Base-by-base conservation (phyloP, 495 filamentous ascomycete species). In the Aspergillus kassunensis region DNA sequence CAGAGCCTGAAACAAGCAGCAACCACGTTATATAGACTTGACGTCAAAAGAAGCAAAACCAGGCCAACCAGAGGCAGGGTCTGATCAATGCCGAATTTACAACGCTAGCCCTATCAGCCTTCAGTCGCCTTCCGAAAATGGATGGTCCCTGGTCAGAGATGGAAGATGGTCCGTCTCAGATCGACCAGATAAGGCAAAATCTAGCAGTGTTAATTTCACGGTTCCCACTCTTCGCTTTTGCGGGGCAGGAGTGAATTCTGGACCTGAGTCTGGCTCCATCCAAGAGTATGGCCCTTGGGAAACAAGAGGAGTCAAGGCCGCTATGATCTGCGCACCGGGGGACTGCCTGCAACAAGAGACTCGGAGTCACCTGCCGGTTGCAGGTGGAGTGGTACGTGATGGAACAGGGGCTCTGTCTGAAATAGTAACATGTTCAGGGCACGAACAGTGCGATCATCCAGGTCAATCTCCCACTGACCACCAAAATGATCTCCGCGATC, bases 251-350 rank as follows among this genome's bases (percentile, higher is more conserved):
- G n/a, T n/a, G n/a, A n/a, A n/a, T n/a, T n/a, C n/a, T n/a, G n/a
- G n/a, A n/a, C n/a, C n/a, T n/a, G n/a, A n/a, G n/a, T n/a, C n/a
- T n/a, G n/a, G n/a, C n/a, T n/a, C n/a, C n/a, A n/a, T n/a, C n/a
- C n/a, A n/a, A n/a, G n/a, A n/a, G n/a, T n/a, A n/a, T n/a, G n/a
- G n/a, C n/a, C n/a, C n/a, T n/a, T n/a, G n/a, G n/a, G n/a, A n/a
- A n/a, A n/a, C n/a, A n/a, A n/a, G n/a, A n/a, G n/a, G n/a, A n/a
- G n/a, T n/a, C n/a, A n/a, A n/a, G 9, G 30, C 12, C 7, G 1
- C 19, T 12, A 46, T 46, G 44, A 46, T 46, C 44, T 46, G 30
- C n/a, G n/a, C n/a, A n/a, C n/a, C n/a, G n/a, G n/a, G n/a, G n/a
- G n/a, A n/a, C n/a, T n/a, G n/a, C n/a, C n/a, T n/a, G 23, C 24